Evolutionary conservation across 108 stramenopile species (phyloP), one percentile per base, ranked within the genome.

Genomic region (Cyclostephanos invisitatus): DNA sequence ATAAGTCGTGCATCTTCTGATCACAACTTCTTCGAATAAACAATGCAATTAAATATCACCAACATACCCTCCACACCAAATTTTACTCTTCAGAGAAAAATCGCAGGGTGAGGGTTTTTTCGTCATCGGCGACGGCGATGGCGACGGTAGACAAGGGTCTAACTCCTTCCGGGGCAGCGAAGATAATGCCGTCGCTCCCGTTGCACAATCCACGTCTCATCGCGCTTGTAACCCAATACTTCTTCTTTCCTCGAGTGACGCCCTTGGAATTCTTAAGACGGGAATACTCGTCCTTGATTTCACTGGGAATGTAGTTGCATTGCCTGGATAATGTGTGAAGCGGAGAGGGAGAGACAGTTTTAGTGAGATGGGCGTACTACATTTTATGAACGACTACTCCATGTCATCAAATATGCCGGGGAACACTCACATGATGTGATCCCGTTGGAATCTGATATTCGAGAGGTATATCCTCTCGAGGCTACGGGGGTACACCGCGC

Each of bases 191-290:
- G 7, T 38, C 37, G 20, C 17, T 37, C 9, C 60, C 40, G 37
- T 61, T 61, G 60, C 60, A 61, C 60, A 61, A 61, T 29, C 60
- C 60, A 12, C 60, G 36, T 0, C 29, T n/a, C 38, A 40, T 61
- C n/a, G 60, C 60, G 37, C 60, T 61, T 18, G 60, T 37, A 0
- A 61, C 60, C 60, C 60, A 61, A 12, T 61, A 61, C 36, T 61
- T 61, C 20, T 61, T 61, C 60, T 38, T 61, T 2, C 60, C 60
- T 21, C 60, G 60, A 5, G 60, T 37, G 60, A 61, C 60, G 3
- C 60, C 60, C 35, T 61, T 61, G 60, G 36, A 42, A n/a, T 40
- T 18, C 29, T 61, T 61, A 18, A 61, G 60, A 18, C 60, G 35
- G n/a, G 60, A n/a, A 20, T 61, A 61, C 17, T 36, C 20, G 0